A percentile compares a stretch with the other conserved stretches of the same genome.
phyloP scores from a whole-genome alignment of 352 stramenopile genomes.

The Pythium biforme region DNA sequence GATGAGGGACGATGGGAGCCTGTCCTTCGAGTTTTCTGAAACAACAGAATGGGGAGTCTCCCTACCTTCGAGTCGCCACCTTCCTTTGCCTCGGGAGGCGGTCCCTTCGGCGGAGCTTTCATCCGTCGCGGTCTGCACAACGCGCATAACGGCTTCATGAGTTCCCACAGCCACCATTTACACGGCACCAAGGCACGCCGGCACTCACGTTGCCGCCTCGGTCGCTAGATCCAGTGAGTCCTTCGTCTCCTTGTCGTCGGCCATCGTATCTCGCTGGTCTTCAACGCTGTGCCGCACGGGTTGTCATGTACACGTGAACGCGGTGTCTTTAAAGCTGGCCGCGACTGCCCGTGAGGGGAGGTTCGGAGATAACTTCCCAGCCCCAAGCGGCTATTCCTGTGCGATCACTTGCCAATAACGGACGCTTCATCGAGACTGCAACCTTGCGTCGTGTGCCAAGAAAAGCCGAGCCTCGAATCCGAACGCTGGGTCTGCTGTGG shows the following conservation, averaged over 20 bases:
- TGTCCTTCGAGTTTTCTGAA: not conserved
- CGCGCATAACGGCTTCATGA: not conserved
- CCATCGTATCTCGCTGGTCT: slow-evolving; percentile 1
- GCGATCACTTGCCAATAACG: slow-evolving; percentile 2
- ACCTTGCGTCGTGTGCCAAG: not conserved
- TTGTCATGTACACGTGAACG: not conserved
- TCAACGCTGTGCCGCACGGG: not conserved
- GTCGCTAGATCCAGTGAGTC: slow-evolving; percentile 15
- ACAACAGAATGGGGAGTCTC: not conserved
- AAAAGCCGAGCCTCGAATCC: not conserved
- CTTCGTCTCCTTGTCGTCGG: slow-evolving; percentile 26
- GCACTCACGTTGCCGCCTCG: slow-evolving; percentile 16
- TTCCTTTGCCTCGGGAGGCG: slow-evolving; percentile 25
- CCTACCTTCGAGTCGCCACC: slow-evolving; percentile 17
- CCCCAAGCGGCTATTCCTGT: not conserved
- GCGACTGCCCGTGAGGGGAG: not conserved
- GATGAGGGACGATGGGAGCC: not conserved
- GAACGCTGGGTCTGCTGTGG: too few species aligned
- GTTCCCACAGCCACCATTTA: not conserved
- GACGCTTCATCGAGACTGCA: not conserved
- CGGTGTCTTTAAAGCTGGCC: not conserved
- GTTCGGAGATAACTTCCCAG: not conserved
- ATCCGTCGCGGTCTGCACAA: slow-evolving; percentile 4
- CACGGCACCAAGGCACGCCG: not conserved
- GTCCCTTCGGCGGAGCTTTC: slow-evolving; percentile 26